A percentile compares a stretch with the other conserved stretches of the same genome.
Evolutionary conservation across 805 yeast genomes (phyloP).

Genomic region (Lipomyces sp.): DNA sequence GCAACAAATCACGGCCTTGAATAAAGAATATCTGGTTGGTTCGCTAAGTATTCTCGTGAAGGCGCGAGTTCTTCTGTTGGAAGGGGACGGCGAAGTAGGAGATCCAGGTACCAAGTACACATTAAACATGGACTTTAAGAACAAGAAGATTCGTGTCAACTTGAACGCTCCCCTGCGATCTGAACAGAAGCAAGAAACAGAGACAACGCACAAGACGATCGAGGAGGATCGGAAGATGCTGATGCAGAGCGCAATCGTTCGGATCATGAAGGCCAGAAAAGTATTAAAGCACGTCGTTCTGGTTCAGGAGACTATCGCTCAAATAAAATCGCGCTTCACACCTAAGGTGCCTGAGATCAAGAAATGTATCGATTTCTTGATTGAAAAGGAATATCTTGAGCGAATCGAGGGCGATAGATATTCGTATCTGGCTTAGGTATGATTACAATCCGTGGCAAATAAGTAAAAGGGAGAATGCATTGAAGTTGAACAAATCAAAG

Average conservation of each 20-base stretch:
- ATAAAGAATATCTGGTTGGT: conserved; percentile 68
- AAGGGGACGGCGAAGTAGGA: conserved; percentile 56
- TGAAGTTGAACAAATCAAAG: background rate
- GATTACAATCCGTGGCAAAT: background rate
- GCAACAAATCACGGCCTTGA: conserved; percentile 68
- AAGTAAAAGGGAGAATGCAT: background rate
- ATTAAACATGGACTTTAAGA: conserved; percentile 79
- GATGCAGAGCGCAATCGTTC: conserved; percentile 89
- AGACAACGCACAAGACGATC: conserved; percentile 76
- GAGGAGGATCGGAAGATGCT: conserved; percentile 84
- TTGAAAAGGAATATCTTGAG: conserved; percentile 82
- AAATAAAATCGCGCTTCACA: conserved; percentile 77
- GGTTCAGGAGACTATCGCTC: conserved; percentile 85
- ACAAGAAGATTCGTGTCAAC: conserved; percentile 81
- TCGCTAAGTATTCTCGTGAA: conserved; percentile 79
- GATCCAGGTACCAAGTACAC: conserved; percentile 65
- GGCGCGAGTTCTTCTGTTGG: conserved; percentile 71
- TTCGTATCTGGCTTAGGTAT: conserved; percentile 71
- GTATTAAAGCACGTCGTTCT: conserved; percentile 75
- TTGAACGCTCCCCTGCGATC: conserved; percentile 61
- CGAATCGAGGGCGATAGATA: conserved; percentile 76
- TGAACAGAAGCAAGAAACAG: conserved; percentile 70
- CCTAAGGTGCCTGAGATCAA: conserved; percentile 88
- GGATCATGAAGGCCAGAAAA: conserved; percentile 95
- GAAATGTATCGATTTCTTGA: conserved; percentile 79